phyloP scores from a whole-genome alignment of 2,329 filamentous ascomycete species.

The Aphanocladium album region DNA sequence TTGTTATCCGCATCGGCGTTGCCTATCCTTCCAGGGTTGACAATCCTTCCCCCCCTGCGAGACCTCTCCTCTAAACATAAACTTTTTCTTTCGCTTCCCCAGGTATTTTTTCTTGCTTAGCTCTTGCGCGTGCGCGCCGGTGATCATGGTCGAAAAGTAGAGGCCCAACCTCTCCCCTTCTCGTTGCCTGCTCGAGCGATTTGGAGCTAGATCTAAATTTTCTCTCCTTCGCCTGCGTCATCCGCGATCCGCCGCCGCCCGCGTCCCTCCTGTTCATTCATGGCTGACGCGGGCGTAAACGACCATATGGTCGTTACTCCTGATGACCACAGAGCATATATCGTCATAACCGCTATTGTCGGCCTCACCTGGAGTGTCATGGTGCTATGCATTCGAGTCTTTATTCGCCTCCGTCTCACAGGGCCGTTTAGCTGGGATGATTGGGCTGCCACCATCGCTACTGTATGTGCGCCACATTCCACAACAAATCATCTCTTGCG shows the following conservation, averaged over 20 bases:
- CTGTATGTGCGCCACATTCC: conserved; percentile 9
- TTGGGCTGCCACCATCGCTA: conserved; percentile 13
- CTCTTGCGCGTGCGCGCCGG: not conserved
- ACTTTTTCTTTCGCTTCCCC: not conserved
- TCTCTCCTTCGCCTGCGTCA: not conserved
- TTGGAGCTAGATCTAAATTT: not conserved
- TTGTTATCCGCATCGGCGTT: not conserved
- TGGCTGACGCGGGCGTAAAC: conserved; percentile 4
- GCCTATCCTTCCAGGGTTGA: not conserved
- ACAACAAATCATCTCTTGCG: not conserved
- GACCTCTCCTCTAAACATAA: not conserved
- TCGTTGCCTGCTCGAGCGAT: not conserved
- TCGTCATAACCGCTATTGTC: conserved; percentile 16
- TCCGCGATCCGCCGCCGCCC: not conserved
- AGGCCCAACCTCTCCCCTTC: not conserved
- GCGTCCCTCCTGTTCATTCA: not conserved
- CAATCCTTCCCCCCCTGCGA: too few relatives aligned
- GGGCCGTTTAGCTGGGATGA: conserved; percentile 17
- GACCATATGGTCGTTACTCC: conserved; percentile 11
- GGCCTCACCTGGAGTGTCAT: conserved; percentile 17
- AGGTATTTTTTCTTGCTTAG: not conserved
- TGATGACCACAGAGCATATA: conserved; percentile 15
- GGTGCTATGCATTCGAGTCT: conserved; percentile 15
- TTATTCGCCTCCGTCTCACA: conserved; percentile 15
- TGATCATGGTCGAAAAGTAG: not conserved